A percentile compares a stretch with the other conserved stretches of the same genome.
Evolutionary conservation across 2,329 filamentous ascomycete species (phyloP).

Genomic region (Lachnum nothofagi): DNA sequence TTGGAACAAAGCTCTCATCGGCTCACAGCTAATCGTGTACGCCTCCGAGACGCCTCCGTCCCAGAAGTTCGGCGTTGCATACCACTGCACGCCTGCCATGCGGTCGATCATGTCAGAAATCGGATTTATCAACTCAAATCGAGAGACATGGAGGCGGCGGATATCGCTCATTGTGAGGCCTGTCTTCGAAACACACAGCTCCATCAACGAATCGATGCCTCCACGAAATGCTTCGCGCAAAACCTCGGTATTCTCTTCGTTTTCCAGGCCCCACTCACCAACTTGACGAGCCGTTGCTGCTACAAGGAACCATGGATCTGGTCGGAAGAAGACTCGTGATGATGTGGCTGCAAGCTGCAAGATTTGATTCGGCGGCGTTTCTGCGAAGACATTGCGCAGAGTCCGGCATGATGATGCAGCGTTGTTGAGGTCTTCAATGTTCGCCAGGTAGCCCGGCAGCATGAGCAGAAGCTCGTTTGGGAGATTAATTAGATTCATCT

Average conservation of each 20-base stretch:
- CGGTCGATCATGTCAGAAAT: slow-evolving; percentile 3
- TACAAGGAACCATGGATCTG: slow-evolving; percentile 35
- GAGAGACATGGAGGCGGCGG: slow-evolving; percentile 15
- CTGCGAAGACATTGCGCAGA: slow-evolving; percentile 23
- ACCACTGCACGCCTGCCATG: slow-evolving; percentile 3
- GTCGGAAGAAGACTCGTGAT: slow-evolving; percentile 34
- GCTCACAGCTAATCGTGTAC: slow-evolving; percentile 1
- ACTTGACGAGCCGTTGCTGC: slow-evolving; percentile 32
- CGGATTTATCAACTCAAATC: slow-evolving; percentile 3
- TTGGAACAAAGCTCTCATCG: slow-evolving; percentile 1
- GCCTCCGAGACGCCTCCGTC: slow-evolving; percentile 2
- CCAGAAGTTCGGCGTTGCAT: slow-evolving; percentile 4
- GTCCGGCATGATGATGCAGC: slow-evolving; percentile 22
- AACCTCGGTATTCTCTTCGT: slow-evolving; percentile 18
- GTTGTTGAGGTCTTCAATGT: slow-evolving; percentile 34
- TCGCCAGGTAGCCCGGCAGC: slow-evolving; percentile 9
- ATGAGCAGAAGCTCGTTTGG: slow-evolving; percentile 1
- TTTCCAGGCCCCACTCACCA: slow-evolving; percentile 32
- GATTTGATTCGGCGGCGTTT: slow-evolving; percentile 27
- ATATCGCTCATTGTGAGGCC: slow-evolving; percentile 33
- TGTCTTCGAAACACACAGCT: slow-evolving; percentile 28
- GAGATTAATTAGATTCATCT: slow-evolving; percentile 3
- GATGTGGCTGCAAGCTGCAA: slow-evolving; percentile 33
- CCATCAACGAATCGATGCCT: slow-evolving; percentile 32
- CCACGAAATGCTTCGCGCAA: slow-evolving; percentile 24